Evolutionary conservation across 169 alveolate species (phyloP), one percentile per base, ranked within the genome.

Genomic region (Eimeria necatrix): DNA sequence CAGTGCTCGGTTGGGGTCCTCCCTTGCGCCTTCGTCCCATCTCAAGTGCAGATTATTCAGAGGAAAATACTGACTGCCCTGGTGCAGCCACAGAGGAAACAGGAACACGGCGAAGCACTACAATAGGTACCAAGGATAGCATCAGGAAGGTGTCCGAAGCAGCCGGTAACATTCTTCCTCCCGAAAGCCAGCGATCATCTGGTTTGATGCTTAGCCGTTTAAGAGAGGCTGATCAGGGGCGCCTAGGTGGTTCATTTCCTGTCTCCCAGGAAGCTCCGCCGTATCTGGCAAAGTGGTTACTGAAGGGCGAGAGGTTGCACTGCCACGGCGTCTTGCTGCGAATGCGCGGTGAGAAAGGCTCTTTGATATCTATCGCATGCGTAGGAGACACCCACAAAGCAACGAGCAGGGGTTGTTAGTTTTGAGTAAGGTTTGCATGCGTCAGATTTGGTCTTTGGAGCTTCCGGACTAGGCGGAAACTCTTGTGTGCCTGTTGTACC

Each of bases 1-100:
- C 92, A 56, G 80, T 84, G 26, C 92, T 84, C 18, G 92, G 92
- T 20, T 84, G 92, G 92, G 92, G 92, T 32, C 92, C 92, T 9
- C 92, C 92, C 16, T 60, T 84, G 48, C 92, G 74, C 61, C 78
- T 84, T 18, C 80, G 92, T 20, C 80, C 92, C 32, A 51, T 60
- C 48, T 84, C 80, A 16, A 59, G 80, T 56, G 46, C 78, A 60
- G 80, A 84, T n/a, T 84, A 84, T 60, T 14, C 80, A 8, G 92
- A 53, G 46, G 24, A 26, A 5, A 78, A 14, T 46, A 59, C 48
- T 16, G 80, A 53, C 22, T 26, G 59, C 76, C 32, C 24, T 2
- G 22, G n/a, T 9, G 78, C 22, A 7, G 41, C 78, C 26, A 60
- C 61, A 41, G 48, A 7, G 60, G 92, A 59, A 41, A 41, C 92